Base-by-base conservation (phyloP, 208 protist genomes). In the Trypanosoma boissoni region DNA sequence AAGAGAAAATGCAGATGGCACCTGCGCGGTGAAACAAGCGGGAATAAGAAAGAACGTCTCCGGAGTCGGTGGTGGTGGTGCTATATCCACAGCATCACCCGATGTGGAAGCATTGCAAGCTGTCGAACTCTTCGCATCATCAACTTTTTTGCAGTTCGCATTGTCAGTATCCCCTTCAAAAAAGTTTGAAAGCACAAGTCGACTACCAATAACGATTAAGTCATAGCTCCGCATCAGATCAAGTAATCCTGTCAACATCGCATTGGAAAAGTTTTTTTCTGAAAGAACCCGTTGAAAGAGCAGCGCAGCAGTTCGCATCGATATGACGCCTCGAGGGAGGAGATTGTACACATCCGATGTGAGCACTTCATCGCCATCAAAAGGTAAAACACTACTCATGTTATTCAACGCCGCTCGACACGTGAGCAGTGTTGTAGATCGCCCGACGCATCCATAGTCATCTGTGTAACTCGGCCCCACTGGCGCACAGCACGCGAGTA, bases 1-100 rank as follows among this genome's bases (percentile, higher is more conserved):
- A 55, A 70, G 32, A 43, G 72, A 74, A 14, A 94, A 77, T 0
- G 73, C 67, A 1, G 82, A 64, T n/a, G 83, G 80, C 3, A 79
- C 66, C 6, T 72, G 54, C 14, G 34, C 54, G 14, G 32, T 57
- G 52, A 89, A 91, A 43, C 62, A 78, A 20, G 69, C 66, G 6
- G 87, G 87, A 26, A 91, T 59, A 0, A 91, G 43, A 23, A 91
- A 51, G 53, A 93, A 93, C 18, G 63, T 69, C 46, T 94, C 76
- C 28, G 14, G 18, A 24, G 42, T 8, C n/a, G n/a, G n/a, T n/a
- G n/a, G n/a, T n/a, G n/a, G n/a, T n/a, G n/a, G n/a, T n/a, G n/a
- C n/a, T n/a, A n/a, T n/a, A n/a, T n/a, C n/a, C n/a, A n/a, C n/a
- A n/a, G n/a, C n/a, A n/a, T n/a, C n/a, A n/a, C n/a, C n/a, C n/a